A percentile compares a stretch with the other conserved stretches of the same genome.
phyloP scores from a whole-genome alignment of 768 basidiomycete species.

The Termitomyces eurrhizus region DNA sequence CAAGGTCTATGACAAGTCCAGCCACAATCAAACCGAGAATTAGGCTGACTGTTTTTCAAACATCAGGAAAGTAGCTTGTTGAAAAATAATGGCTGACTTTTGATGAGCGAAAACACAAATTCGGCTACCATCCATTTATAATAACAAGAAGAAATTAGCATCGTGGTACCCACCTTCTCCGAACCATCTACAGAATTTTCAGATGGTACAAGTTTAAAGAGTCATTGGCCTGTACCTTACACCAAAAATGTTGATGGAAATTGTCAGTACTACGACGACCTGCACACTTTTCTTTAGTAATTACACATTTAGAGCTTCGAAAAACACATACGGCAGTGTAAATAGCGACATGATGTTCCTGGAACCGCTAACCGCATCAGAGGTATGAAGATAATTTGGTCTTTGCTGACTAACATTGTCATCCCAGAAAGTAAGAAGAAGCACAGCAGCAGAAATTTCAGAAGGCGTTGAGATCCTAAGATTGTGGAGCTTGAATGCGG shows the following conservation, averaged over 20 bases:
- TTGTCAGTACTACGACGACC: slow-evolving; percentile 53
- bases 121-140: slow-evolving; percentile 39
- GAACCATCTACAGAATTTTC: slow-evolving; percentile 40
- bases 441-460: slow-evolving; percentile 70
- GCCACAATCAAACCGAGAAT: no score
- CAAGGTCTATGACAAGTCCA: no score
- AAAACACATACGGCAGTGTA: slow-evolving; percentile 44
- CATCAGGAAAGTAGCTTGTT: not conserved
- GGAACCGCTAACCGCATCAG: not conserved
- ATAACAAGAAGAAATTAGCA: not conserved
- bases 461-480: slow-evolving; percentile 59
- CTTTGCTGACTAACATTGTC: slow-evolving; percentile 35
- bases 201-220: not conserved
- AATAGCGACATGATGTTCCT: slow-evolving; percentile 47
- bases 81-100: slow-evolving; percentile 35
- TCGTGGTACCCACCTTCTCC: slow-evolving; percentile 48
- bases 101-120: slow-evolving; percentile 63
- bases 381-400: not conserved
- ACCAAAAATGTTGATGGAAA: slow-evolving; percentile 65
- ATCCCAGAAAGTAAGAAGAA: slow-evolving; percentile 75
- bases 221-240: slow-evolving; percentile 39
- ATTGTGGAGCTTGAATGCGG: not conserved
- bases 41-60: slow-evolving; percentile 38
- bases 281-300: not conserved
- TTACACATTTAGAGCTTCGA: not conserved